Base-by-base conservation (phyloP, 495 filamentous ascomycete genomes). In the Hamigera avellanea region DNA sequence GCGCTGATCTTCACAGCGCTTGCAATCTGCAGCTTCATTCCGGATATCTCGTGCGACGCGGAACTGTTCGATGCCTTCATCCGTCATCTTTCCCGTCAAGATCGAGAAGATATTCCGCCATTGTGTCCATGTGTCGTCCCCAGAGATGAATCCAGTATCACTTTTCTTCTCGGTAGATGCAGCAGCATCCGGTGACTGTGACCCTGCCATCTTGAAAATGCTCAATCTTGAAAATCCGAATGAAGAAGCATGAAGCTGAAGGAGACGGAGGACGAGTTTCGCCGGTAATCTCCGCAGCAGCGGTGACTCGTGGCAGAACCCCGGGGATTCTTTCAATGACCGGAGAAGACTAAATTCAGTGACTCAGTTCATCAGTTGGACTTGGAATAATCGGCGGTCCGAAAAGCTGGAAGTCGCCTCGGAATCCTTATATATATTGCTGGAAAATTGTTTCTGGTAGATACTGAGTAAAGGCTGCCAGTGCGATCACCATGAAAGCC, bases 71-170 rank as follows among this genome's bases (percentile, higher is more conserved):
- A 71, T 65, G 30, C 81, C 83, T 45, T 81, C 72, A 19, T 66
- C 58, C 31, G 74, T 81, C 59, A 89, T 75, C 39, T 67, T 60
- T 33, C 81, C 81, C 1, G 80, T 77, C 2, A 93, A 52, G 50
- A 84, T 78, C 34, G 70, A 65, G 70, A 89, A 95, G 53, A 78
- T 78, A 54, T 83, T 91, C 40, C 75, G 68, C 77, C 83, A 93
- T 65, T 74, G 70, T 3, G 71, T 67, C 35, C 61, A 72, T 10
- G 72, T 69, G 53, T 83, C 76, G 64, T 83, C 78, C 41, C 78
- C 66, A 3, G 59, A 42, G 8, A 52, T 43, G 32, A 54, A 72
- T 3, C 66, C 64, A 10, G 58, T 67, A 23, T 67, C 54, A 1
- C 37, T 36, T 30, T 55, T 53, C 7, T 37, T 45, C 37, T 44